phyloP scores from a whole-genome alignment of 768 basidiomycete species.

The Cystobasidium ongulense region DNA sequence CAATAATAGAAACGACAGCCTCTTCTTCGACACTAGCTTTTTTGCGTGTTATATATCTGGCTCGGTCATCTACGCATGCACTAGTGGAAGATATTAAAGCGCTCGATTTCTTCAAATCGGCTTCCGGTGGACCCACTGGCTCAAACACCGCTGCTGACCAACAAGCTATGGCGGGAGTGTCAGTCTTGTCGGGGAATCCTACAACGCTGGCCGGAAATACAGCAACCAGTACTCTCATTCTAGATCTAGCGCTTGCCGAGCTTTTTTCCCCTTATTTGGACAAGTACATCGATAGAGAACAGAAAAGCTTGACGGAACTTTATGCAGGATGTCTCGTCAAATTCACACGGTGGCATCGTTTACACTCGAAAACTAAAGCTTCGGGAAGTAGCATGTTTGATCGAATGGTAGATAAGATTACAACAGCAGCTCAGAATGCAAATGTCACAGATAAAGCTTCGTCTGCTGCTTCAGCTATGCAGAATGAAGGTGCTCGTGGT shows the following conservation, averaged over 20 bases:
- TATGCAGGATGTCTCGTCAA: conserved; percentile 62
- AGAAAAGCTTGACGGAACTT: conserved; percentile 66
- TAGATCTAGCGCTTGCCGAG: conserved; percentile 94
- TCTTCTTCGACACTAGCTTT: conserved; percentile 79
- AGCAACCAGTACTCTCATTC: conserved; percentile 51
- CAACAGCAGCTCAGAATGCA: conserved; percentile 60
- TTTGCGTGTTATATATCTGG: conserved; percentile 78
- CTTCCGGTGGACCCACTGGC: conserved; percentile 24
- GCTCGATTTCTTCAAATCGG: conserved; percentile 60
- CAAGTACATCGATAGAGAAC: conserved; percentile 86
- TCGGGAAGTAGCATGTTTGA: conserved; percentile 55
- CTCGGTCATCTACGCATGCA: conserved; percentile 65
- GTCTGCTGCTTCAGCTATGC: conserved; percentile 39
- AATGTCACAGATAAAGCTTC: conserved; percentile 49
- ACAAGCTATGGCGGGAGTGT: conserved; percentile 13
- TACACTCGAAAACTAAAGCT: conserved; percentile 52
- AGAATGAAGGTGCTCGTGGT: conserved; percentile 33
- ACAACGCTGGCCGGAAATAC: conserved; percentile 10
- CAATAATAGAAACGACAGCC: conserved; percentile 65
- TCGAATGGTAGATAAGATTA: conserved; percentile 80
- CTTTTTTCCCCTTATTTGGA: conserved; percentile 90
- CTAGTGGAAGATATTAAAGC: conserved; percentile 85
- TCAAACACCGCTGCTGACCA: not conserved
- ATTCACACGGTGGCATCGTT: conserved; percentile 73
- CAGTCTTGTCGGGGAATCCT: conserved; percentile 22